Evolutionary conservation across 257 asterid species (phyloP), one percentile per base, ranked within the genome.

Genomic region (Lycium barbarum): DNA sequence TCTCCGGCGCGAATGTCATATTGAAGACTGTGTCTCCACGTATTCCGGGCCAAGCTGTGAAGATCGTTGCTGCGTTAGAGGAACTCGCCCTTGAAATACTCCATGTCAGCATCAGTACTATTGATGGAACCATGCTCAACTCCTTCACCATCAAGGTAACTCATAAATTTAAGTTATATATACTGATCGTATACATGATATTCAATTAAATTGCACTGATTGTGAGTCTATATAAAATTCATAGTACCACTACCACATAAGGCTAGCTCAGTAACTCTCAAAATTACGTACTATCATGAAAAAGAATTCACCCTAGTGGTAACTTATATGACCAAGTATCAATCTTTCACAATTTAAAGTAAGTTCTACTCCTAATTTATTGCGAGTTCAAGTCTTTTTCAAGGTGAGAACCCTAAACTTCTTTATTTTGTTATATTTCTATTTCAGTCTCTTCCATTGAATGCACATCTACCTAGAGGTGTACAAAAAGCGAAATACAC

Each of bases 61-160:
- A 91, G 91, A 91, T 95, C 0, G 85, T 93, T 8, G 90, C 97
- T 2, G 91, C 95, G 17, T 70, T 96, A 2, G 93, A 96, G 62
- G 90, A 93, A 15, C 95, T 95, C 33, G 91, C 93, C 0, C 95
- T 96, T 6, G 96, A 96, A 85, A 92, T 96, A 66, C 95, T 96
- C 43, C 93, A 93, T 20, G 93, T 95, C 51, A 94, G 91, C 79
- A 90, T 96, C 88, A 91, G 80, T 88, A 88, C 89, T 65, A 83
- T 91, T 61, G 98, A 94, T 55, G 97, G 94, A 36, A 93, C 87
- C 78, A 88, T 92, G 95, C 89, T 93, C 22, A 88, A 85, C 90
- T 96, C 96, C 80, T 96, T 93, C 93, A 94, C 97, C 33, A 95
- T 96, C 84, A 96, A 96, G 98, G 99, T 96, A 51, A 26, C 18